A percentile compares a stretch with the other conserved stretches of the same genome.
phyloP scores from a whole-genome alignment of 2,329 filamentous ascomycete genomes.

The Penicillium brevicompactum region DNA sequence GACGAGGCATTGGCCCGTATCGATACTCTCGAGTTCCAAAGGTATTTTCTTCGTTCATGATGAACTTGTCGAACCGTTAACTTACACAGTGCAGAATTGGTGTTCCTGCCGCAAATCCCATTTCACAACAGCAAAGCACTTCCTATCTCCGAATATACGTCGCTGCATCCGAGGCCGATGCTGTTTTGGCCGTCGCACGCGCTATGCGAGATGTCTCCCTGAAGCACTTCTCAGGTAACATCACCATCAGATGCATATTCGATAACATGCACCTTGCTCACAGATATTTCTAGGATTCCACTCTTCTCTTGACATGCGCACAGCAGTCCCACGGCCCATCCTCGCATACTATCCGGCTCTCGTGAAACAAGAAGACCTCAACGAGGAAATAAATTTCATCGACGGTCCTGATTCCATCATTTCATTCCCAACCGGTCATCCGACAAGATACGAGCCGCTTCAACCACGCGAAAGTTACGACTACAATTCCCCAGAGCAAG shows the following conservation, averaged over 20 bases:
- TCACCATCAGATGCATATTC: too few species aligned
- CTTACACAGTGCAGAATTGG: conserved; percentile 32
- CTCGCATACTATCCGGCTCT: conserved; percentile 48
- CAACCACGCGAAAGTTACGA: conserved; percentile 21
- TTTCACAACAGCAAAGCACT: conserved; percentile 45
- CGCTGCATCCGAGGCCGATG: conserved; percentile 36
- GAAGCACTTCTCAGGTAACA: conserved; percentile 44
- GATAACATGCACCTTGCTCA: too few species aligned
- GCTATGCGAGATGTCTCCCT: conserved; percentile 42
- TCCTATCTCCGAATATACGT: conserved; percentile 51
- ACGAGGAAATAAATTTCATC: conserved; percentile 31
- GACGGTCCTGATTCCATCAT: not conserved
- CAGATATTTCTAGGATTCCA: conserved; percentile 38
- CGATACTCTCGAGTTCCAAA: conserved; percentile 57
- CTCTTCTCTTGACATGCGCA: conserved; percentile 46
- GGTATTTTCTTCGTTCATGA: conserved; percentile 22
- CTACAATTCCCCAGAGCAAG: conserved; percentile 21
- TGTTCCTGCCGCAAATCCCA: conserved; percentile 41
- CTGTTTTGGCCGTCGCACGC: conserved; percentile 31
- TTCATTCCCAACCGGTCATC: conserved; percentile 19
- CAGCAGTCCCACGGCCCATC: conserved; percentile 43
- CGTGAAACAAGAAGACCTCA: conserved; percentile 29
- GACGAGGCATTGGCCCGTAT: conserved; percentile 44
- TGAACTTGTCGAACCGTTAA: too few species aligned
- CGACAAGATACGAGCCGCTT: conserved; percentile 14